Percentiles rank a stretch among this genome's conserved stretches.
phyloP scores from a whole-genome alignment of 371 early-diverging fungal genomes.

The Actinomortierella ambigua region DNA sequence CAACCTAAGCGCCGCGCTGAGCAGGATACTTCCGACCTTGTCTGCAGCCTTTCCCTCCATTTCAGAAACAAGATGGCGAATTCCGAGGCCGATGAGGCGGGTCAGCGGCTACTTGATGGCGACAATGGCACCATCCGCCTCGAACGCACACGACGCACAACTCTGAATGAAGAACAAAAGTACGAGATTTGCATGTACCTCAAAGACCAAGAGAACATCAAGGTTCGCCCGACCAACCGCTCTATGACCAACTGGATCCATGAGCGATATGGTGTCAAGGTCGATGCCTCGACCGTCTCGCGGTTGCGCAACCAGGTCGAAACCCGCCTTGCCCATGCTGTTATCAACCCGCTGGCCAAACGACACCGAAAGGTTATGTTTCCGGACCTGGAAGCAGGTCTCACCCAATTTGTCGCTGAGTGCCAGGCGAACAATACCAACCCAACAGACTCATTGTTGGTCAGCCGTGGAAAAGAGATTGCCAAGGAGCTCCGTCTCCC shows the following conservation, averaged over 20 bases:
- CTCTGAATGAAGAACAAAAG: conserved; percentile 36
- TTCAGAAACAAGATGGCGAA: no score
- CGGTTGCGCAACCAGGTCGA: conserved; percentile 13
- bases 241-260: conserved; percentile 17
- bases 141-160: conserved; percentile 19
- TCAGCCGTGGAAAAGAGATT: conserved; percentile 28
- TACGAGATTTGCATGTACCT: conserved; percentile 38
- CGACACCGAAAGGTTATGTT: conserved; percentile 30
- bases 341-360: conserved; percentile 22
- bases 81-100: no score
- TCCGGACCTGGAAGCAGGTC: conserved; percentile 24
- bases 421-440: background rate
- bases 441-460: conserved; percentile 29
- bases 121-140: no score
- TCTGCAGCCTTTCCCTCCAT: no score
- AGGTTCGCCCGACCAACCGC: conserved; percentile 17
- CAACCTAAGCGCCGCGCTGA: no score
- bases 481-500: conserved; percentile 22
- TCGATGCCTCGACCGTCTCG: conserved; percentile 41
- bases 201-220: conserved; percentile 12
- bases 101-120: no score
- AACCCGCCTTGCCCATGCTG: conserved; percentile 8
- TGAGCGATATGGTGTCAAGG: conserved; percentile 19
- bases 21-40: no score
- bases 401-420: conserved; percentile 11